phyloP scores from a whole-genome alignment of 1,284 basidiomycete genomes.

The Inonotus hispidus region DNA sequence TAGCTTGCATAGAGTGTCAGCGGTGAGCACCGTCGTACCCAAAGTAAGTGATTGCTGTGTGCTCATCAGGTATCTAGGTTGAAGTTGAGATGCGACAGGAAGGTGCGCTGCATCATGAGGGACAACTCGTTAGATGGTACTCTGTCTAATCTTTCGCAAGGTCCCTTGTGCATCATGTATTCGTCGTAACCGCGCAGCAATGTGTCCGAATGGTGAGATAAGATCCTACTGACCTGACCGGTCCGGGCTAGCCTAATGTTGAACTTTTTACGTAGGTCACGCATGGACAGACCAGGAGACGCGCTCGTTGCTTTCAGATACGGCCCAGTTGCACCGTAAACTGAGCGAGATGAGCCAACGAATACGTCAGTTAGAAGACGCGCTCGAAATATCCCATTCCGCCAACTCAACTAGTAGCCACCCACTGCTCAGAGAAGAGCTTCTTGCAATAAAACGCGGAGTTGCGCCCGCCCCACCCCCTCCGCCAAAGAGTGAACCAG shows the following conservation, averaged over 20 bases:
- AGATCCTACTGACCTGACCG: not conserved
- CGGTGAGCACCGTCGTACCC: conserved; percentile 36
- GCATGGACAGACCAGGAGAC: conserved; percentile 31
- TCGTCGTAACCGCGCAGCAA: conserved; percentile 57
- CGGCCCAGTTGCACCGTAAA: conserved; percentile 64
- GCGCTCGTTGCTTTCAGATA: conserved; percentile 61
- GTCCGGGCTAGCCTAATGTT: not conserved
- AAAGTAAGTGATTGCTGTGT: conserved; percentile 20
- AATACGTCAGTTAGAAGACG: conserved; percentile 63
- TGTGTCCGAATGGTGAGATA: conserved; percentile 63
- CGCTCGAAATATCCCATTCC: conserved; percentile 35
- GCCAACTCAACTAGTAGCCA: conserved; percentile 47
- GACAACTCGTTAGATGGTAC: conserved; percentile 23
- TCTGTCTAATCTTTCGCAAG: conserved; percentile 28
- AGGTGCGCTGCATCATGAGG: conserved; percentile 69
- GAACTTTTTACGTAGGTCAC: not conserved
- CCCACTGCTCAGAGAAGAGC: conserved; percentile 56
- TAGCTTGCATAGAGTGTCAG: conserved; percentile 63
- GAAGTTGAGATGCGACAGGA: conserved; percentile 74
- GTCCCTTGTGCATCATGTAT: conserved; percentile 22
- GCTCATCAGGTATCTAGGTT: conserved; percentile 36
- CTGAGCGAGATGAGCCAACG: conserved; percentile 56
- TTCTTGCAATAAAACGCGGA: conserved; percentile 33
- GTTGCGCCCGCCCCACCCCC: conserved; percentile 16
- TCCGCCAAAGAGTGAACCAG: conserved; percentile 18